Evolutionary conservation across 106 monocot species (phyloP), one percentile per base, ranked within the genome.

Genomic region (Apostasia ramifera): DNA sequence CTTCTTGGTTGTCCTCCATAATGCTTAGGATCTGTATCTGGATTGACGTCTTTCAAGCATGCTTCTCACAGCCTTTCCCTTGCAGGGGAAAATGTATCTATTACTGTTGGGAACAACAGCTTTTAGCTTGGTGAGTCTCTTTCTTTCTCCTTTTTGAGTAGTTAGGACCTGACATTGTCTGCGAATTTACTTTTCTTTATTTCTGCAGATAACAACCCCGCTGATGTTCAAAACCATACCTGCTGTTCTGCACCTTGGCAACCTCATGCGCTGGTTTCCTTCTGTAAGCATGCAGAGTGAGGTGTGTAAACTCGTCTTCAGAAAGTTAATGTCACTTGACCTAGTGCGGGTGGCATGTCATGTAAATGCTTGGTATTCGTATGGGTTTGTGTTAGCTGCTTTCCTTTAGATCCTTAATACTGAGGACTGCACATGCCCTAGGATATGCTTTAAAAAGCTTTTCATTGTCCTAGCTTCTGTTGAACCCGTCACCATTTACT

Each of bases 11-110:
- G 48, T 26, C 8, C 26, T 26, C 26, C 26, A 26, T 26, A 26
- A 26, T 26, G 26, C 26, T 26, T 26, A 26, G 26, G 26, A 26
- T 26, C 1, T 65, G 47, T 48, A 12, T 49, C 12, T 65, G 47
- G 8, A 49, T 65, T 14, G 4, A 44, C 13, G 43, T 12, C 48
- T 49, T 49, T 3, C 48, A 65, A 65, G 15, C 48, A 2, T 42
- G 5, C 6, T 49, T 47, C 2, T 65, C 47, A 48, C 6, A 14
- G 1, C 48, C 14, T 62, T 65, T 8, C 47, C 49, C 62, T 56
- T 81, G 10, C 68, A 97, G 95, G 92, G 86, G 2, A 92, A 87
- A 75, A 92, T 97, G 88, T 97, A 97, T 81, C 95, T 92, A 6
- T 68, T 97, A 55, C 84, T 92, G 46, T 68, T 97, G 72, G 97